Conservation (phyloP, 257 asterid species). For the Solanum lycopersicoides region DNA sequence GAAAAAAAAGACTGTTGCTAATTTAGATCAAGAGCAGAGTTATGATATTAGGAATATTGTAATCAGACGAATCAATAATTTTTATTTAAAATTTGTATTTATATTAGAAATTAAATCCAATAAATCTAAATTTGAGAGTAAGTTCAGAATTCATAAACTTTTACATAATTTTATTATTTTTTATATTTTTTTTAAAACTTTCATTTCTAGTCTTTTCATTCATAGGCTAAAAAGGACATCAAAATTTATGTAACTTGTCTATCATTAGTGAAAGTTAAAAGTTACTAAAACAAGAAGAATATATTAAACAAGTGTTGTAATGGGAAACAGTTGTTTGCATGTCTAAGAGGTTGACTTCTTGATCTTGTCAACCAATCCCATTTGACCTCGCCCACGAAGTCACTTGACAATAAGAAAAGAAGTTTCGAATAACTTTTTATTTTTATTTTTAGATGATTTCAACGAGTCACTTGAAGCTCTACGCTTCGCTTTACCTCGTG, state of each 20-base stretch:
- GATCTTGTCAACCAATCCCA: background rate
- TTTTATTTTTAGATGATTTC: background rate
- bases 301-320: background rate
- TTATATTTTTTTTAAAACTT: background rate
- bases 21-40: background rate
- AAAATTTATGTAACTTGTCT: background rate
- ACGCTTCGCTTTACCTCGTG: rapidly evolving
- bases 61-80: background rate
- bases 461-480: background rate
- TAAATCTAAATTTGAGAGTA: too few species aligned
- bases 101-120: too few species aligned
- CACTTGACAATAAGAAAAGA: background rate
- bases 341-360: conserved; percentile 26
- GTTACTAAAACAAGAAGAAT: background rate
- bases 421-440: background rate
- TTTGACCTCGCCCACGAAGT: background rate
- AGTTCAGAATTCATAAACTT: too few species aligned
- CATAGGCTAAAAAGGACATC: too few species aligned
- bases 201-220: background rate
- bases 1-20: background rate
- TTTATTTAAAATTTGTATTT: too few species aligned
- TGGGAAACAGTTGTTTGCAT: conserved; percentile 3
- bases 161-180: background rate
- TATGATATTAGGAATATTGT: too few species aligned
- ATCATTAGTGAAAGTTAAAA: background rate